Conservation (phyloP, 768 basidiomycete species). For the Boletus patriciae region DNA sequence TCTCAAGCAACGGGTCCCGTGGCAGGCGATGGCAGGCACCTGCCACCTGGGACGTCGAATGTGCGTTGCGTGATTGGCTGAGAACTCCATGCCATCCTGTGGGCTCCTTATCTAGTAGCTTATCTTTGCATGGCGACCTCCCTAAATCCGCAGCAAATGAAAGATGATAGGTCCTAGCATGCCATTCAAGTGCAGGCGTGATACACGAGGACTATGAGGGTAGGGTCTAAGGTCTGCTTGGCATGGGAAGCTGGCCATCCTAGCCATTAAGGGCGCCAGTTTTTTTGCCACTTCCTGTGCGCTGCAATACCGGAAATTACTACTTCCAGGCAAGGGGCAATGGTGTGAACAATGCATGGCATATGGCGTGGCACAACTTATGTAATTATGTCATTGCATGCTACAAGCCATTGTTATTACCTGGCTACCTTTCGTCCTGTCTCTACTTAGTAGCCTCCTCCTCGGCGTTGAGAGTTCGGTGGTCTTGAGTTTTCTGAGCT, state of each 20-base stretch:
- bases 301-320: neutral
- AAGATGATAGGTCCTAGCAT: neutral
- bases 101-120: too few relatives aligned
- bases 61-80: too few relatives aligned
- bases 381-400: neutral
- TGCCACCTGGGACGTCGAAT: constrained; percentile 22
- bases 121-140: neutral
- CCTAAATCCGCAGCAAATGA: neutral
- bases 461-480: too few relatives aligned
- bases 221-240: neutral
- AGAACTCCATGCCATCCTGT: too few relatives aligned
- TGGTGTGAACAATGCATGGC: too few relatives aligned
- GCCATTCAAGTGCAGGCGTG: neutral
- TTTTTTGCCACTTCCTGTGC: neutral
- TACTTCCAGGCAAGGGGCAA: neutral
- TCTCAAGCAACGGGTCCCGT: neutral
- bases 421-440: neutral
- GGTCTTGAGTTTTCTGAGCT: too few relatives aligned
- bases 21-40: neutral
- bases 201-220: neutral
- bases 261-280: neutral
- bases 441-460: too few relatives aligned
- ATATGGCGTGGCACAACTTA: too few relatives aligned
- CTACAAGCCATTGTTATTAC: neutral
- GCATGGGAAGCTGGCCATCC: neutral